Conservation (phyloP, 148 eudicot genomes). For the Salicornia ramosissima region DNA sequence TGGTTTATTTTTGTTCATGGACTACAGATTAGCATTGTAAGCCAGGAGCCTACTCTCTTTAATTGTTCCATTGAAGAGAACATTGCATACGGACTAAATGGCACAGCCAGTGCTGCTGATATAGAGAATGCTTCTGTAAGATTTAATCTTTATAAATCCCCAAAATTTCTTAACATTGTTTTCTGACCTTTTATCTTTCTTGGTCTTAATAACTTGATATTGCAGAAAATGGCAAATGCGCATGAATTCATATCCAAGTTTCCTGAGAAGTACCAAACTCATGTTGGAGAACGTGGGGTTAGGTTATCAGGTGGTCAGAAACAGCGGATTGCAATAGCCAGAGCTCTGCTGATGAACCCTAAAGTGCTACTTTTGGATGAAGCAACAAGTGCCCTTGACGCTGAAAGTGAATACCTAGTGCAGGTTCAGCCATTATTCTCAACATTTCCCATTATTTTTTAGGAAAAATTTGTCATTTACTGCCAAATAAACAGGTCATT, state of each 20-base stretch:
- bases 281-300: slow-evolving; percentile 88
- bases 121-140: slow-evolving; percentile 92
- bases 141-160: neutral
- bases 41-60: slow-evolving; percentile 95
- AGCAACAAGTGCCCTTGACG: slow-evolving; percentile 93
- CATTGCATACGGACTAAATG: slow-evolving; percentile 79
- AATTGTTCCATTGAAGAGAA: slow-evolving; percentile 89
- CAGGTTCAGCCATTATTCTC: slow-evolving; percentile 40
- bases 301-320: slow-evolving; percentile 95
- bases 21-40: slow-evolving; percentile 80
- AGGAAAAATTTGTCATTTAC: no score
- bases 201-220: neutral
- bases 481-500: no score
- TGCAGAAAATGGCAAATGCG: slow-evolving; percentile 97
- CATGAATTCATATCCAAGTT: slow-evolving; percentile 78
- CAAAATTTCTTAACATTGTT: neutral
- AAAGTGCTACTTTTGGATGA: slow-evolving; percentile 79
- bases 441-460: neutral
- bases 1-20: slow-evolving; percentile 1
- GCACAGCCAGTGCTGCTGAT: slow-evolving; percentile 58
- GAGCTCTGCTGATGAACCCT: slow-evolving; percentile 82
- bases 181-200: neutral
- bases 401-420: slow-evolving; percentile 90
- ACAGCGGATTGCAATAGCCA: slow-evolving; percentile 85
- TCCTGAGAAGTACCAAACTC: slow-evolving; percentile 77